Evolutionary conservation across 2,329 filamentous ascomycete genomes (phyloP), one percentile per base, ranked within the genome.

Genomic region (Thermoascus crustaceus): DNA sequence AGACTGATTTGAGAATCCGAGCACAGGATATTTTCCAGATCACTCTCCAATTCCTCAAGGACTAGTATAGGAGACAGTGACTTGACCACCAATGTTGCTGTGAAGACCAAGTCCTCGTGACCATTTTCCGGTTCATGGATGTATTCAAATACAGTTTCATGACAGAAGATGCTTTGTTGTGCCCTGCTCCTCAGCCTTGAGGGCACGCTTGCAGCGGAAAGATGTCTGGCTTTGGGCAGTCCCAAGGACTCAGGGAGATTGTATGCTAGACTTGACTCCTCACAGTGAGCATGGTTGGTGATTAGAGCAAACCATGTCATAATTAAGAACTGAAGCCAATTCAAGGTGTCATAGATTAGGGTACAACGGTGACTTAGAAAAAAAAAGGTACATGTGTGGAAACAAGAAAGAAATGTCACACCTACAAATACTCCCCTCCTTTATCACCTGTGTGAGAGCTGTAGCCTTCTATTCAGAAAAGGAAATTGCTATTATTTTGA

Each of bases 11-110:
- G 32, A 3, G 33, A 32, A 16, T 33, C 22, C 3, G 30, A 44
- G 27, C 40, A 42, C 5, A 37, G 16, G 29, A 42, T 19, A 19
- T 31, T 20, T 8, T 38, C 13, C 5, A 46, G 14, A 11, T 38
- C 24, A 9, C 18, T 5, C 9, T 46, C 44, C 10, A 46, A 13
- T 10, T 39, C 39, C 33, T 46, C 44, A 4, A 46, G 14, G 11
- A 35, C 13, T 23, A 46, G 26, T 4, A 44, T 38, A 11, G 42
- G 44, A 10, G 20, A 23, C 26, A 41, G 32, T 6, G 42, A 42
- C 26, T 24, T 34, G 5, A 45, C 39, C 3, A 30, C 13, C 8
- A 41, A 20, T n/a, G 39, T 43, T 9, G 43, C 35, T 10, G 35
- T 32, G 9, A 39, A 41, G 21, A 42, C 34, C 9, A 38, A 38